phyloP scores from a whole-genome alignment of 129 eudicot genomes.

The Lonicera japonica region DNA sequence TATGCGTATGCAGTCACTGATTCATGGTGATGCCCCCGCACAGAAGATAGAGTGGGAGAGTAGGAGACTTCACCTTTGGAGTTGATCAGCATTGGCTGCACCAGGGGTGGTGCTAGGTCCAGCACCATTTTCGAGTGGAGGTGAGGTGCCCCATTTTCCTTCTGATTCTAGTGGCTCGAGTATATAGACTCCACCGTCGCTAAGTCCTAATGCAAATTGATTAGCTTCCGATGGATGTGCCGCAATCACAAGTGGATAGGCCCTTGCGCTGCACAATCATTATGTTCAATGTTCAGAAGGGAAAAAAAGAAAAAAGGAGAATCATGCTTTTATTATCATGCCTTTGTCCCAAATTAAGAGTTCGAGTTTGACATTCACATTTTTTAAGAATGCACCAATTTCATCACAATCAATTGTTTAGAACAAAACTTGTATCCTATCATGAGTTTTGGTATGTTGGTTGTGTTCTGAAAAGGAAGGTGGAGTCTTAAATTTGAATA shows the following conservation, averaged over 20 bases:
- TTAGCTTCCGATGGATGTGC: slow-evolving; percentile 76
- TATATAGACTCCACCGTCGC: slow-evolving; percentile 68
- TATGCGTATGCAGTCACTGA: slow-evolving; percentile 12
- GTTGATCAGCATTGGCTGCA: slow-evolving; percentile 48
- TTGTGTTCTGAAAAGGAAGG: too few species aligned
- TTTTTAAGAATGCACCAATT: too few species aligned
- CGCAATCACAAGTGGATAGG: slow-evolving; percentile 68
- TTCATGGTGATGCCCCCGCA: background rate
- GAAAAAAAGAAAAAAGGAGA: too few species aligned
- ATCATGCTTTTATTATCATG: too few species aligned
- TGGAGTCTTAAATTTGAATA: too few species aligned
- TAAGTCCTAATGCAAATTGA: slow-evolving; percentile 84
- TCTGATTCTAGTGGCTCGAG: slow-evolving; percentile 80
- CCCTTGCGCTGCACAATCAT: slow-evolving; percentile 53
- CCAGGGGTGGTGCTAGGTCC: slow-evolving; percentile 54
- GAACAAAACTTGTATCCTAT: too few species aligned
- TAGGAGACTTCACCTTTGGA: slow-evolving; percentile 47
- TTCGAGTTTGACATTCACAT: too few species aligned
- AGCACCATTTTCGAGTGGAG: slow-evolving; percentile 50
- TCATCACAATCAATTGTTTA: too few species aligned
- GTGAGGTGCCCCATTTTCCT: slow-evolving; percentile 74
- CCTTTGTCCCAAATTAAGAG: too few species aligned
- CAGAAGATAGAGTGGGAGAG: too few species aligned
- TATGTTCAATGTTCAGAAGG: too few species aligned
- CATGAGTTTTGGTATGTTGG: too few species aligned